These are phyloP conservation scores for Thelephora terrestris DNA, from an alignment of 1,284 basidiomycete genomes.

Conservation along the genomic window DNA sequence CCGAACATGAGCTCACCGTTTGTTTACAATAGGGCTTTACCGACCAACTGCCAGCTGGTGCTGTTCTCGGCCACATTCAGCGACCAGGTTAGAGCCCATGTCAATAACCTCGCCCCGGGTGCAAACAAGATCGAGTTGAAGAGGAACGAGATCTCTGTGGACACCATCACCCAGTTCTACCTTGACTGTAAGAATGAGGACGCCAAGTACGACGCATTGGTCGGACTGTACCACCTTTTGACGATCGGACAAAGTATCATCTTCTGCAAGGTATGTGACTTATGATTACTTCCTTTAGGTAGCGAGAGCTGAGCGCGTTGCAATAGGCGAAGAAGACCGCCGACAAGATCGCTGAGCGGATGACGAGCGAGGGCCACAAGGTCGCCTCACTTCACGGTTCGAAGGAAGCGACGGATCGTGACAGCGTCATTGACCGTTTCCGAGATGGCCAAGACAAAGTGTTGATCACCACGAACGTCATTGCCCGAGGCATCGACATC, in stretches of 20 bases:
- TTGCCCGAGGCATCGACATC: conserved; percentile 97
- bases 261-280: conserved; percentile 69
- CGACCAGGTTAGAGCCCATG: conserved; percentile 84
- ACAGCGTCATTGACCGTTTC: conserved; percentile 91
- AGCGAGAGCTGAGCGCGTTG: not conserved
- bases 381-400: conserved; percentile 95
- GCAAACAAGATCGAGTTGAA: conserved; percentile 97
- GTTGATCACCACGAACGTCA: conserved; percentile 97
- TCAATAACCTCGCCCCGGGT: conserved; percentile 83
- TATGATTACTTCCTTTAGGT: not conserved
- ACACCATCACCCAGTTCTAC: conserved; percentile 96
- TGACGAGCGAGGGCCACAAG: conserved; percentile 92
- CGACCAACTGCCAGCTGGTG: conserved; percentile 70
- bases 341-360: conserved; percentile 84
- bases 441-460: conserved; percentile 95
- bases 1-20: conserved; percentile 5
- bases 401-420: conserved; percentile 84
- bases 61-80: conserved; percentile 99
- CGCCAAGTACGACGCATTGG: conserved; percentile 94
- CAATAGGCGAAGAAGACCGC: conserved; percentile 80
- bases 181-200: conserved; percentile 88
- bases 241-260: conserved; percentile 98
- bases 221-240: conserved; percentile 83
- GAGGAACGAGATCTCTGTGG: conserved; percentile 90
- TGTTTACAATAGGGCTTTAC: conserved; percentile 44